Conservation (phyloP, 805 yeast species). For the Lipomyces sp. region DNA sequence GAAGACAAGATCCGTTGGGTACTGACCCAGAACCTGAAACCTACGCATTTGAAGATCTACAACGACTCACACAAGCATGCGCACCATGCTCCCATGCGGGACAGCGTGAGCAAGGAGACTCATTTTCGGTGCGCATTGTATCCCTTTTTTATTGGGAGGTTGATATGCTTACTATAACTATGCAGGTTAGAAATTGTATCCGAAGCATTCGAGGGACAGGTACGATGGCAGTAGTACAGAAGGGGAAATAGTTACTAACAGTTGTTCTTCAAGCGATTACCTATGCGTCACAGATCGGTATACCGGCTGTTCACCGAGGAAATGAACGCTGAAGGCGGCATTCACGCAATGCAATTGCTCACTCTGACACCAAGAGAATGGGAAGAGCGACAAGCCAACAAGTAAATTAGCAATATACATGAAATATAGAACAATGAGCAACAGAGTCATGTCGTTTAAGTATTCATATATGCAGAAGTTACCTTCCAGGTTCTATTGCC, state of each 20-base stretch:
- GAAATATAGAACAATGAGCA: too few species aligned
- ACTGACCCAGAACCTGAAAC: conserved; percentile 43
- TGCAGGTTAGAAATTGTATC: conserved; percentile 68
- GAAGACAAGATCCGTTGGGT: conserved; percentile 28
- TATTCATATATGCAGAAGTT: not conserved
- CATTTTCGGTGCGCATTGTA: conserved; percentile 58
- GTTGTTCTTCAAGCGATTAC: conserved; percentile 16
- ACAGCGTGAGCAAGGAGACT: conserved; percentile 76
- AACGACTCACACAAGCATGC: conserved; percentile 90
- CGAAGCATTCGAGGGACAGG: conserved; percentile 65
- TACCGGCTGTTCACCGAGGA: conserved; percentile 75
- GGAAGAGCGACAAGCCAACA: conserved; percentile 25
- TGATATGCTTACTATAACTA: not conserved
- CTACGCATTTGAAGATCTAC: conserved; percentile 58
- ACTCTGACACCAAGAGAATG: conserved; percentile 74
- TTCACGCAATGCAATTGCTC: conserved; percentile 87
- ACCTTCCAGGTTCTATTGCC: not conserved
- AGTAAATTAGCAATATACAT: conserved; percentile 5
- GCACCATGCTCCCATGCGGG: conserved; percentile 81
- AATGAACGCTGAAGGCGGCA: conserved; percentile 62
- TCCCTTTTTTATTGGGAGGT: not conserved
- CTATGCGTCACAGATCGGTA: conserved; percentile 73
- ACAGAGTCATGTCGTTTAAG: not conserved
- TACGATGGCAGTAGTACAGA: conserved; percentile 54
- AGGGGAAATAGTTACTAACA: not conserved